These are phyloP conservation scores for Fraxinus sp. DNA, from an alignment of 305 asterid species.

Conservation along the genomic window DNA sequence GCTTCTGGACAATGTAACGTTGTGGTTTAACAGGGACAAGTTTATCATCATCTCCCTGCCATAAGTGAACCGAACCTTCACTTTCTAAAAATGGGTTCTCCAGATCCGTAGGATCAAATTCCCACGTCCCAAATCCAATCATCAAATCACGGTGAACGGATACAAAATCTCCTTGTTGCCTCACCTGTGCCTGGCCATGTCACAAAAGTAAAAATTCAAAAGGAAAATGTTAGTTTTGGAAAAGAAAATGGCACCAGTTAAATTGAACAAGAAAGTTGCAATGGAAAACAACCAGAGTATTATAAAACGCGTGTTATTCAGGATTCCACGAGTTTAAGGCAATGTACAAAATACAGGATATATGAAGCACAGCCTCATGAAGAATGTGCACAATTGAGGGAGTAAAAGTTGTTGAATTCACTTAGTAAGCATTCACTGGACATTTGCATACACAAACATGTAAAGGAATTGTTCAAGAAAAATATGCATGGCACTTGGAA, in stretches of 20 bases:
- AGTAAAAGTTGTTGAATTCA: neutral
- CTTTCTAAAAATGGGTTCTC: slow-evolving; percentile 54
- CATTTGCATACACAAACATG: neutral
- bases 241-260: neutral
- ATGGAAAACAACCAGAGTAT: neutral
- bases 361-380: neutral
- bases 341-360: neutral
- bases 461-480: neutral
- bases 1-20: slow-evolving; percentile 54
- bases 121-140: slow-evolving; percentile 76
- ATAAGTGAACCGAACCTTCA: slow-evolving; percentile 63
- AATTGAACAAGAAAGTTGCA: neutral
- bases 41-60: slow-evolving; percentile 74
- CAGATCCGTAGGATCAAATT: slow-evolving; percentile 68
- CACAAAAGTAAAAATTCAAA: neutral
- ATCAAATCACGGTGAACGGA: slow-evolving; percentile 63
- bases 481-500: neutral
- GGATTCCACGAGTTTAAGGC: neutral
- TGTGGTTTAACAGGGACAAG: slow-evolving; percentile 56
- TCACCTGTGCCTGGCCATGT: slow-evolving; percentile 39
- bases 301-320: neutral
- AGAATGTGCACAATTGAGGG: neutral
- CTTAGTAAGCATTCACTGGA: neutral
- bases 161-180: slow-evolving; percentile 79
- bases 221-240: slow-evolving; percentile 11